Percentiles rank a stretch among this genome's conserved stretches.
Conservation (phyloP, 2,329 filamentous ascomycete genomes). For the Fusarium sp. region DNA sequence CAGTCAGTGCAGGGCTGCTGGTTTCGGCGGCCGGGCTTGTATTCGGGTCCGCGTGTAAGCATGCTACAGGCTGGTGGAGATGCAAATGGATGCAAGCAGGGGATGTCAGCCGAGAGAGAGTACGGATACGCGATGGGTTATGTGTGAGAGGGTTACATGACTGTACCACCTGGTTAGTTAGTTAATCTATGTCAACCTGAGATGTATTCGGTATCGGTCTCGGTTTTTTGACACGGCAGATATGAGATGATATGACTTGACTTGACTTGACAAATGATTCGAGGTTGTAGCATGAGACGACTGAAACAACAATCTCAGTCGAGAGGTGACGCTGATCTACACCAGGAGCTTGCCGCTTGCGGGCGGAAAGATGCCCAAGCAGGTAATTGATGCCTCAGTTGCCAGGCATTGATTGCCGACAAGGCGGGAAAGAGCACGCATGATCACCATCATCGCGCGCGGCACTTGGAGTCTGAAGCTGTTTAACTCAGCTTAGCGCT, state of each 20-base stretch:
- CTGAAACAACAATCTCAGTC: constrained; percentile 11
- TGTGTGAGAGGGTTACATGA: constrained; percentile 20
- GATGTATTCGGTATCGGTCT: neutral
- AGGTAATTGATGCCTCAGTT: neutral
- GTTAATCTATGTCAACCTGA: constrained; percentile 19
- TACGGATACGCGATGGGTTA: constrained; percentile 12
- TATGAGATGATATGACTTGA: neutral
- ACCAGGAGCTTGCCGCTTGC: neutral
- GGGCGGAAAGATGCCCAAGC: neutral
- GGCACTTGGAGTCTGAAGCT: constrained; percentile 11
- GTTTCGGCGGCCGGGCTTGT: constrained; percentile 33
- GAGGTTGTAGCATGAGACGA: neutral
- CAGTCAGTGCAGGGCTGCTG: constrained; percentile 31
- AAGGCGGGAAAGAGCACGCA: constrained; percentile 14
- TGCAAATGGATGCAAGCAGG: constrained; percentile 5
- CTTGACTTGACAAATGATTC: neutral
- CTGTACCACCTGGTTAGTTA: neutral
- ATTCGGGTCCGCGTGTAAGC: constrained; percentile 13
- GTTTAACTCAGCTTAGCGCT: constrained; percentile 2
- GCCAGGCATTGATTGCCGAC: neutral
- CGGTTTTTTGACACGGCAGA: constrained; percentile 1
- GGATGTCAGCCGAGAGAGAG: constrained; percentile 9
- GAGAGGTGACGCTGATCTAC: neutral
- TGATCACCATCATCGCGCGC: neutral
- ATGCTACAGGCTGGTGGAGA: neutral